These are phyloP conservation scores for Pisolithus thermaeus DNA, from an alignment of 1,284 basidiomycete genomes.

Conservation along the genomic window DNA sequence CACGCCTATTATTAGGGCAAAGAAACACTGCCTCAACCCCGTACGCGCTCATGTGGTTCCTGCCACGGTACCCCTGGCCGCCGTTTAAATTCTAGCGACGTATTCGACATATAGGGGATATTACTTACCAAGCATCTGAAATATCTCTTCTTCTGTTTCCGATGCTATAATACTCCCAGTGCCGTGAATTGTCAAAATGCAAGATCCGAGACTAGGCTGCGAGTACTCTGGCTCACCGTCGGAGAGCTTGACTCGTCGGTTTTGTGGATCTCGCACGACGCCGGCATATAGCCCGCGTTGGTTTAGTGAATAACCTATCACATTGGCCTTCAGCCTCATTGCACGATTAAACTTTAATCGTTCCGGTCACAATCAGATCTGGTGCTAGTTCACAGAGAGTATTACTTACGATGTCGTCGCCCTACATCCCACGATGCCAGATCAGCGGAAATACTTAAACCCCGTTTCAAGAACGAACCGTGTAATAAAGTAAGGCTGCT, in stretches of 20 bases:
- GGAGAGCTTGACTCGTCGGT: constrained; percentile 57
- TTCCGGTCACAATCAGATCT: background rate
- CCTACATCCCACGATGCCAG: constrained; percentile 33
- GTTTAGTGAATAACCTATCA: constrained; percentile 80
- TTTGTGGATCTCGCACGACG: constrained; percentile 64
- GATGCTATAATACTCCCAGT: constrained; percentile 74
- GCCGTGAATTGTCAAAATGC: background rate
- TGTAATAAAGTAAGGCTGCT: constrained; percentile 85
- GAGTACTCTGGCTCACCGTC: constrained; percentile 44
- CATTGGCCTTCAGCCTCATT: constrained; percentile 78
- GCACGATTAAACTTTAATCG: constrained; percentile 77
- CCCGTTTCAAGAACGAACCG: constrained; percentile 40
- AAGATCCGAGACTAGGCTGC: background rate
- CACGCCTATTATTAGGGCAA: background rate
- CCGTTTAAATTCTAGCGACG: background rate
- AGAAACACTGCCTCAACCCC: constrained; percentile 20
- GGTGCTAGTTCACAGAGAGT: background rate
- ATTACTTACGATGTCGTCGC: constrained; percentile 72
- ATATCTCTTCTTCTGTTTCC: constrained; percentile 81
- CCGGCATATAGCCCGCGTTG: constrained; percentile 74
- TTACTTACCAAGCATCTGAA: constrained; percentile 56
- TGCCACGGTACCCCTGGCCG: constrained; percentile 62
- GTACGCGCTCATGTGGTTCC: constrained; percentile 65
- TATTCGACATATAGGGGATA: background rate
- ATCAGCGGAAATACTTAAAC: background rate